Percentiles rank a stretch among this genome's conserved stretches.
Conservation (phyloP, 1,139 yeast genomes). For the Chernovozyma aurita region DNA sequence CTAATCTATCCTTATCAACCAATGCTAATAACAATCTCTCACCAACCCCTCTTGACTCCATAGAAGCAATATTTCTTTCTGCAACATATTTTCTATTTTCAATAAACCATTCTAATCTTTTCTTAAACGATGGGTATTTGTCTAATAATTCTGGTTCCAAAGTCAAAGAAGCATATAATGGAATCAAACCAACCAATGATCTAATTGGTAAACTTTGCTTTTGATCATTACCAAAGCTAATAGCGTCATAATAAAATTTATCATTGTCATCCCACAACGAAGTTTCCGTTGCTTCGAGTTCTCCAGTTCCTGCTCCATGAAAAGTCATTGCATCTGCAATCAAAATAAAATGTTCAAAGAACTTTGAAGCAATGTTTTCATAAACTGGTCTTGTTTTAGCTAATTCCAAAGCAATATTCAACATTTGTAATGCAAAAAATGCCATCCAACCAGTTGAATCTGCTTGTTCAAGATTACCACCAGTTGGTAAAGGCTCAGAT, state of each 20-base stretch:
- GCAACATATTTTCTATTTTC: constrained; percentile 69
- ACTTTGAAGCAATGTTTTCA: constrained; percentile 93
- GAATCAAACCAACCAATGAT: constrained; percentile 89
- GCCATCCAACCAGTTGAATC: constrained; percentile 99
- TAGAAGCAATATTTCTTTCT: constrained; percentile 86
- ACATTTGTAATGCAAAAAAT: constrained; percentile 85
- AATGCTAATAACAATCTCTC: constrained; percentile 78
- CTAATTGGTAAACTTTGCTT: constrained; percentile 79
- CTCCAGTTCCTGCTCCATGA: constrained; percentile 45
- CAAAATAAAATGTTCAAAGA: constrained; percentile 87
- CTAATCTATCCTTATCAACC: constrained; percentile 76
- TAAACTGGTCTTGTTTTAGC: constrained; percentile 82
- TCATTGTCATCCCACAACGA: constrained; percentile 91
- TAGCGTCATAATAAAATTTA: constrained; percentile 88
- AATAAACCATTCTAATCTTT: constrained; percentile 83
- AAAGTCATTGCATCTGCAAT: constrained; percentile 96
- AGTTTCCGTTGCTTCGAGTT: constrained; percentile 45
- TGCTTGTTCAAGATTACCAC: constrained; percentile 89
- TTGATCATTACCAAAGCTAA: constrained; percentile 67
- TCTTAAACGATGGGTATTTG: constrained; percentile 79
- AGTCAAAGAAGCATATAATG: constrained; percentile 86
- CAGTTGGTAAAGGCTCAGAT: constrained; percentile 92
- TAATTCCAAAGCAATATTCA: constrained; percentile 87
- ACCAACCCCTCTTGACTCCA: constrained; percentile 81
- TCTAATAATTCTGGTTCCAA: constrained; percentile 81